Base-by-base conservation (phyloP, 2,329 filamentous ascomycete genomes). In the Fusarium sambucinum region DNA sequence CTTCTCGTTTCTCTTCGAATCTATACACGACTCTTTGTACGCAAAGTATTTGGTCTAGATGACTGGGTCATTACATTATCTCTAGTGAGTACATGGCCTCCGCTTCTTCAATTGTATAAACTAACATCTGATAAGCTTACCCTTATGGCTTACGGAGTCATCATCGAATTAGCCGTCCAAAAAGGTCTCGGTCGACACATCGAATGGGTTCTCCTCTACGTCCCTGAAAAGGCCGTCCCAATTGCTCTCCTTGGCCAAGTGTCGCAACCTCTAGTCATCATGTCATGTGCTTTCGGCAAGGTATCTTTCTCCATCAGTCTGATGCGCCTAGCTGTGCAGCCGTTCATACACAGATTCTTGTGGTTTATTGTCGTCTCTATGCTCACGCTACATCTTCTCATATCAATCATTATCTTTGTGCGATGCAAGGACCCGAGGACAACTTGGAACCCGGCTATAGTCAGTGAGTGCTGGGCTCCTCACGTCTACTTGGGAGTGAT, bases 21-120 rank as follows among this genome's bases (percentile, higher is more conserved):
- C 6, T 69, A 69, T 6, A 69, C 66, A 0, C 35, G 66, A 6
- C 16, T 69, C 1, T 63, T 69, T 7, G 50, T 69, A 2, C 61
- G 66, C 3, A 69, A 69, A 17, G 66, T 69, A 1, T 69, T 69
- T 29, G 66, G 66, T 33, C 23, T 67, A 2, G 66, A 69, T 46
- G 66, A 69, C 53, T 69, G 57, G 56, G 38, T 67, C 23, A 69
- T 69, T 14, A 37, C 62, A 12, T 12, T 69, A 16, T 32, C 66
- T 29, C 17, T 69, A 12, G 66, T 69, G 46, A 37, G 33, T 13
- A 4, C 1, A 13, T 8, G 3, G 8, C 6, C 7, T 19, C 5
- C 13, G 7, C 2, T 38, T 21, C 12, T 1, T 21, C 35, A 5
- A 11, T 19, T 14, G 1, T 3, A 7, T 2, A n/a, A 23, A 25